phyloP scores from a whole-genome alignment of 306 rosid genomes.

The Malus sylvestris region DNA sequence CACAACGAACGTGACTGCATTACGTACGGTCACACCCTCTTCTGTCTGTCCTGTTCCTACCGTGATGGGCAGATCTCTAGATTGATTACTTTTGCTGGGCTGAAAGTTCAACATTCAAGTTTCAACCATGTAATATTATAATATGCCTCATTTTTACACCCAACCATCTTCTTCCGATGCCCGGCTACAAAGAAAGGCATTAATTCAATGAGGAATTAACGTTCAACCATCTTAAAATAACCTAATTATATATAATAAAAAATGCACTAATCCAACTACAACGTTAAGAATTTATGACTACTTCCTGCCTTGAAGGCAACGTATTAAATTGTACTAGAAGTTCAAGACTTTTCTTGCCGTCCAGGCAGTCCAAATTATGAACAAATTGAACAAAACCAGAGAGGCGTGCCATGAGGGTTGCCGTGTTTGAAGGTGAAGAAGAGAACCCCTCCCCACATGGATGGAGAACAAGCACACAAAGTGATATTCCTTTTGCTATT shows the following conservation, averaged over 20 bases:
- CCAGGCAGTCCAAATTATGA: background rate
- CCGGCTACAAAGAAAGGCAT: background rate
- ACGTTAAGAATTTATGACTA: background rate
- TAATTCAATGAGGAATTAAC: background rate
- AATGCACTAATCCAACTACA: background rate
- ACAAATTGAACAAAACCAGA: background rate
- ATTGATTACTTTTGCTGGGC: background rate
- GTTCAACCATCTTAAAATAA: background rate
- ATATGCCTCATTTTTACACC: background rate
- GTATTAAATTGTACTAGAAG: background rate
- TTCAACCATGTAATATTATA: background rate
- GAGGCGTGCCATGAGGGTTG: background rate
- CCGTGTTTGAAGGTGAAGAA: background rate
- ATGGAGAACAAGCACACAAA: background rate
- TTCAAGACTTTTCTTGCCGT: slow-evolving; percentile 4
- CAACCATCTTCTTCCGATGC: background rate
- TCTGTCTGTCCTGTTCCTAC: background rate
- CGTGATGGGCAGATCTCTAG: no score
- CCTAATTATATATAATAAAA: no score
- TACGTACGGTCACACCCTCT: no score
- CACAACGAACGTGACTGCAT: no score
- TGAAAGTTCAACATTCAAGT: background rate
- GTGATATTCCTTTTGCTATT: no score
- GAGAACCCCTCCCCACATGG: background rate
- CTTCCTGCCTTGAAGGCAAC: slow-evolving; percentile 8